A percentile compares a stretch with the other conserved stretches of the same genome.
These are phyloP conservation scores for Clarkia xantiana DNA, from an alignment of 345 rosid species.

Conservation along the genomic window DNA sequence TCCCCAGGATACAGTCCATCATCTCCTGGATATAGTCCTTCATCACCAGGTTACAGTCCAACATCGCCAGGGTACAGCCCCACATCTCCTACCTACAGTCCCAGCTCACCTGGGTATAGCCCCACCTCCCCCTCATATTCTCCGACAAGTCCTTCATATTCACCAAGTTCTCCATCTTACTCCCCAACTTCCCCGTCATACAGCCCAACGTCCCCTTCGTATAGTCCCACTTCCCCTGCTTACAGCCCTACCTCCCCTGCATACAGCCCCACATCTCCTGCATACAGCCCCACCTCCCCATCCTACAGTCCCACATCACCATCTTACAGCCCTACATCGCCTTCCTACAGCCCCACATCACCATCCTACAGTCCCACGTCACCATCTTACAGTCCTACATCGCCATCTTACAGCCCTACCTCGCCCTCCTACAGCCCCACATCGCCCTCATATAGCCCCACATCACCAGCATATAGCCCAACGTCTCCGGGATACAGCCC, in stretches of 20 bases:
- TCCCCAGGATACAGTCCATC: conserved; percentile 82
- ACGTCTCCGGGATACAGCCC: conserved; percentile 75
- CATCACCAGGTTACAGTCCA: conserved; percentile 52
- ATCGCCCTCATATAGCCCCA: conserved; percentile 68
- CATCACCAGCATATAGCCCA: conserved; percentile 68
- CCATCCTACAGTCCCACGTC: conserved; percentile 77
- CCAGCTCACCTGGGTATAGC: conserved; percentile 70
- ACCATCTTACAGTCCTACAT: conserved; percentile 66
- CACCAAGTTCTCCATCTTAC: conserved; percentile 43
- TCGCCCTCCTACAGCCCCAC: conserved; percentile 71
- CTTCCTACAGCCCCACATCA: conserved; percentile 74
- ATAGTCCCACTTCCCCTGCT: conserved; percentile 76
- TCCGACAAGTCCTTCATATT: conserved; percentile 78
- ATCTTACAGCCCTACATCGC: conserved; percentile 65
- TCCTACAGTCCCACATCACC: conserved; percentile 80
- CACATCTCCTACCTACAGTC: conserved; percentile 72
- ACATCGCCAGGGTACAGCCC: conserved; percentile 80
- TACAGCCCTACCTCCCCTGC: conserved; percentile 83
- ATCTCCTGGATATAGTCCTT: conserved; percentile 62
- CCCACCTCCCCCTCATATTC: conserved; percentile 89
- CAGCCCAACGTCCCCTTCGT: conserved; percentile 72
- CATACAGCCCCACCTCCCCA: conserved; percentile 70
- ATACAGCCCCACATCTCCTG: conserved; percentile 68
- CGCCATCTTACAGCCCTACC: conserved; percentile 62
- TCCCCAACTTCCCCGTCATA: conserved; percentile 39